Evolutionary conservation across 2,329 filamentous ascomycete genomes (phyloP).

Genomic region (Phaeosphaeriaceae sp.): DNA sequence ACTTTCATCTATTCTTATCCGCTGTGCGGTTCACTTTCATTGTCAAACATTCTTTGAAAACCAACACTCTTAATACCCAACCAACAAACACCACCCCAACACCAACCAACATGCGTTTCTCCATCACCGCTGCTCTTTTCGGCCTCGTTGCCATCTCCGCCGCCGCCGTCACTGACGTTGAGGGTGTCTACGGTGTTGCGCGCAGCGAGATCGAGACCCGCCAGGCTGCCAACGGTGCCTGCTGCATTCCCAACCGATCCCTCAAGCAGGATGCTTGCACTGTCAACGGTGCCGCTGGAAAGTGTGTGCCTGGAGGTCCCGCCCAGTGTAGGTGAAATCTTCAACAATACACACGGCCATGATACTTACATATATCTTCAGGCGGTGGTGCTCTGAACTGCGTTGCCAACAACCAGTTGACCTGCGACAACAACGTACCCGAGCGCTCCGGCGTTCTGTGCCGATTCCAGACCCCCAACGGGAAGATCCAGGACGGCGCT

Average conservation of each 20-base stretch:
- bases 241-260: constrained; percentile 24
- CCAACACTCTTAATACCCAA: background rate
- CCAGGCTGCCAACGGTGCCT: constrained; percentile 22
- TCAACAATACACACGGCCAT: background rate
- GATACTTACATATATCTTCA: constrained; percentile 5
- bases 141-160: constrained; percentile 26
- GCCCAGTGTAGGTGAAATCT: constrained; percentile 17
- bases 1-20: constrained; percentile 19
- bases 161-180: constrained; percentile 23
- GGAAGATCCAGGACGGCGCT: constrained; percentile 18
- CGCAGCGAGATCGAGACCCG: constrained; percentile 15
- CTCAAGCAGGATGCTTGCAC: constrained; percentile 20
- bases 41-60: constrained; percentile 12
- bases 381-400: constrained; percentile 26
- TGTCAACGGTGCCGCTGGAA: constrained; percentile 22
- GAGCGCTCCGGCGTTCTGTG: constrained; percentile 24
- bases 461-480: constrained; percentile 20
- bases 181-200: constrained; percentile 19
- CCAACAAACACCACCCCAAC: constrained; percentile 7
- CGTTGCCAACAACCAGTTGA: constrained; percentile 23
- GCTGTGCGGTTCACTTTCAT: constrained; percentile 26
- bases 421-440: constrained; percentile 20
- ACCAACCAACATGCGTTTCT: constrained; percentile 16
- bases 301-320: constrained; percentile 26
- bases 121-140: constrained; percentile 22